These are phyloP conservation scores for Maudiozyma barnettii DNA, from an alignment of 805 yeast genomes.

Conservation along the genomic window DNA sequence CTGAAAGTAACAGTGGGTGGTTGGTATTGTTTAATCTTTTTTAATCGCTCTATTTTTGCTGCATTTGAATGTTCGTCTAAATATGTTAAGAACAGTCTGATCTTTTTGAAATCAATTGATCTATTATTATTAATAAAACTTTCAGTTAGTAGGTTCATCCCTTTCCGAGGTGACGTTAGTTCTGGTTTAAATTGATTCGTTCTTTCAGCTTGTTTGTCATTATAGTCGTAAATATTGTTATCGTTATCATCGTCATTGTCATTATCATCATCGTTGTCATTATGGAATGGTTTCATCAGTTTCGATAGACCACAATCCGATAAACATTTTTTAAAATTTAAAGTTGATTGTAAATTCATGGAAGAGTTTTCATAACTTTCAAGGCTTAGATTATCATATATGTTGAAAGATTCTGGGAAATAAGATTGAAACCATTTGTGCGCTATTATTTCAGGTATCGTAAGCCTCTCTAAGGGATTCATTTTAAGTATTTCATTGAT, in stretches of 20 bases:
- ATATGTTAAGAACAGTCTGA: neutral
- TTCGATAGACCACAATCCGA: slow-evolving; percentile 44
- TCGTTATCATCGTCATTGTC: neutral
- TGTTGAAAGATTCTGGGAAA: slow-evolving; percentile 57
- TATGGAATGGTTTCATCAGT: neutral
- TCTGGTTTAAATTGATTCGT: neutral
- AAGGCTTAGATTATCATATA: slow-evolving; percentile 24
- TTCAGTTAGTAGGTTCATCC: neutral
- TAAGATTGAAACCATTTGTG: slow-evolving; percentile 78
- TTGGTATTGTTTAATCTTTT: neutral
- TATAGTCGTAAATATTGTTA: neutral
- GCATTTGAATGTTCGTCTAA: neutral
- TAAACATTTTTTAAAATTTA: slow-evolving; percentile 56
- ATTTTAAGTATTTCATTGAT: slow-evolving; percentile 60
- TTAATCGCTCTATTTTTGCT: neutral
- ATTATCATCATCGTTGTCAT: neutral
- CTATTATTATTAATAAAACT: neutral
- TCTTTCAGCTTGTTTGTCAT: neutral
- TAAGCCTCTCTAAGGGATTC: slow-evolving; percentile 70
- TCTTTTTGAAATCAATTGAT: neutral
- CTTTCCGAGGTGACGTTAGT: neutral
- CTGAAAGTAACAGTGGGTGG: neutral
- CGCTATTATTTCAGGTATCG: slow-evolving; percentile 62
- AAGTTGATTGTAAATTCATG: slow-evolving; percentile 38
- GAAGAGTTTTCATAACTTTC: slow-evolving; percentile 2